phyloP scores from a whole-genome alignment of 2,329 filamentous ascomycete species.

The Simplicillium aogashimaense region DNA sequence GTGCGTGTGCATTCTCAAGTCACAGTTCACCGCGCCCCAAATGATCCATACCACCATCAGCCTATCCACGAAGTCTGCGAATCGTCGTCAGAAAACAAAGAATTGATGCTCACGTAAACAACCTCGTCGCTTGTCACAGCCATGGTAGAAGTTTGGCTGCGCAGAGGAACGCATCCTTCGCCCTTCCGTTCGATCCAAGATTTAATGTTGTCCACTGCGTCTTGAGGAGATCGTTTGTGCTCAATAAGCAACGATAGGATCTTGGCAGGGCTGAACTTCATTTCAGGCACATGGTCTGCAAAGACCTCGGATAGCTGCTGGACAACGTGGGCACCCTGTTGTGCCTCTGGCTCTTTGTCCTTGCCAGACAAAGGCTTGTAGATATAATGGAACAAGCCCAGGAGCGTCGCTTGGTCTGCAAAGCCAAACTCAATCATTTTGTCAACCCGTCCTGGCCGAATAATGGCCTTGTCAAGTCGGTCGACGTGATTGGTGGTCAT shows the following conservation, averaged over 20 bases:
- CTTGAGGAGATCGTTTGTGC: neutral
- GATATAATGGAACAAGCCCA: constrained; percentile 2
- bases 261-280: neutral
- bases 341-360: neutral
- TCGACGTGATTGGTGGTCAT: constrained; percentile 63
- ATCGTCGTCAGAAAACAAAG: too few species aligned
- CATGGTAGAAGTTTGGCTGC: too few species aligned
- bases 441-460: constrained; percentile 54
- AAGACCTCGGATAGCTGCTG: neutral
- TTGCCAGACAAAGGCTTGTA: neutral
- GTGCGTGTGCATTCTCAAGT: too few species aligned
- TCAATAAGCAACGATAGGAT: neutral
- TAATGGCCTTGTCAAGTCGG: constrained; percentile 49
- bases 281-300: neutral
- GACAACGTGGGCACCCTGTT: neutral
- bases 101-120: too few species aligned
- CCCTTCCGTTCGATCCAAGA: neutral
- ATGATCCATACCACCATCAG: too few species aligned
- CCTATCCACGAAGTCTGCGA: too few species aligned
- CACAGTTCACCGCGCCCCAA: too few species aligned
- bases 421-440: constrained; percentile 32
- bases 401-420: constrained; percentile 2
- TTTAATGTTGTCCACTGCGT: neutral
- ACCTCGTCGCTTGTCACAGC: too few species aligned
- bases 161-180: neutral